Conservation (phyloP, 2,329 filamentous ascomycete species). For the Septoria petroselini region DNA sequence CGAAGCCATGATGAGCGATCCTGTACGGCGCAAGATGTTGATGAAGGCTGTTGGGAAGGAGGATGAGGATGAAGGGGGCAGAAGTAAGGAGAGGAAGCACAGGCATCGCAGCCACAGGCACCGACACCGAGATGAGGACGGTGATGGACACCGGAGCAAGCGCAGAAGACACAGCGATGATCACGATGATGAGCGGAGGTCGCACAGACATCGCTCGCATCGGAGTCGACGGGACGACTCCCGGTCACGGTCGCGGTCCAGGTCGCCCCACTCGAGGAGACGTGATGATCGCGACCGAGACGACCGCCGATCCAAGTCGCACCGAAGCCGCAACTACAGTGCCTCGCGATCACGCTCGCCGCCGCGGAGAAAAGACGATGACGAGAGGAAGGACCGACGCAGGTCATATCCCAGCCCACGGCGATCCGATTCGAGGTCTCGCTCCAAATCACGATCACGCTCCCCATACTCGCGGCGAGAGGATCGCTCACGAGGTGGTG, state of each 20-base stretch:
- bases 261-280: constrained; percentile 27
- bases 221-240: constrained; percentile 26
- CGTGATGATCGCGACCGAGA: constrained; percentile 24
- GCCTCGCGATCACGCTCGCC: constrained; percentile 41
- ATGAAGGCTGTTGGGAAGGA: constrained; percentile 50
- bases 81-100: constrained; percentile 31
- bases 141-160: constrained; percentile 35
- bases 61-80: constrained; percentile 29
- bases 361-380: constrained; percentile 37
- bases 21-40: constrained; percentile 64
- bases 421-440: constrained; percentile 36
- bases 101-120: constrained; percentile 31
- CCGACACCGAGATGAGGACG: constrained; percentile 31
- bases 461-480: constrained; percentile 32
- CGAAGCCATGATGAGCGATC: constrained; percentile 71
- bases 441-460: constrained; percentile 37
- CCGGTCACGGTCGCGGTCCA: constrained; percentile 25
- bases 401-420: constrained; percentile 37
- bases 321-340: constrained; percentile 31
- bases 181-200: constrained; percentile 33
- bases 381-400: constrained; percentile 34
- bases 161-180: constrained; percentile 37
- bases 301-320: constrained; percentile 25
- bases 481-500: constrained; percentile 16
- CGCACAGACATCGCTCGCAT: constrained; percentile 34